Evolutionary conservation across 2,329 filamentous ascomycete species (phyloP), one percentile per base, ranked within the genome.

Genomic region (Sclerotiophoma versabilis): DNA sequence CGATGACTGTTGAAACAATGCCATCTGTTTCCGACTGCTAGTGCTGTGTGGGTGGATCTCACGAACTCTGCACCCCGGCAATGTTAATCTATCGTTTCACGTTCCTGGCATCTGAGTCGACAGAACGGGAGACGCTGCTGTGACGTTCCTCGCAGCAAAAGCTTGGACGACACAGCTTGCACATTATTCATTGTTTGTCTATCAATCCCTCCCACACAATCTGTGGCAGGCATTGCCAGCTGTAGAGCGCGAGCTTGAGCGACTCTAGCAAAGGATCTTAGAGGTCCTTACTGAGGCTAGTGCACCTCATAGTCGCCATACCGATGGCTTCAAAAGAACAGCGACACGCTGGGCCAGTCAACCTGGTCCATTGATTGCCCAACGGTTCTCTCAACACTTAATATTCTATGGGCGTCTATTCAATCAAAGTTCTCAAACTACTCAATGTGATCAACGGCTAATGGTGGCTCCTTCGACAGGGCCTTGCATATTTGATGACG

Each of bases 51-150:
- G 44, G 41, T 51, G 27, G 49, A 47, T 38, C 27, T 56, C 50
- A 45, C 39, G 45, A 58, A 57, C 49, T 54, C 36, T 41, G 42
- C 29, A 50, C 41, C 48, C 55, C 52, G 46, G 52, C 49, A 50
- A 48, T 38, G 44, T 29, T 44, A 57, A 45, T 58, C 62, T 62
- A 64, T 66, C 46, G 67, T 69, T 70, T 70, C 63, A 65, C 37
- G 49, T 63, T 51, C 54, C 59, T 55, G 49, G 36, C 26, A 45
- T 44, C 41, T 55, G 49, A 60, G 36, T 55, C 57, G 54, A 46
- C 37, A 33, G 19, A 19, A 33, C 34, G 25, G 41, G 33, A 30
- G 33, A 38, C 20, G 23, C 34, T 54, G 46, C 29, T 52, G 57
- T 41, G 48, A 52, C 15, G 44, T 54, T 30, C 42, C 39, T 25